Conservation (phyloP, 345 rosid genomes). For the Eucalyptus melliodora region DNA sequence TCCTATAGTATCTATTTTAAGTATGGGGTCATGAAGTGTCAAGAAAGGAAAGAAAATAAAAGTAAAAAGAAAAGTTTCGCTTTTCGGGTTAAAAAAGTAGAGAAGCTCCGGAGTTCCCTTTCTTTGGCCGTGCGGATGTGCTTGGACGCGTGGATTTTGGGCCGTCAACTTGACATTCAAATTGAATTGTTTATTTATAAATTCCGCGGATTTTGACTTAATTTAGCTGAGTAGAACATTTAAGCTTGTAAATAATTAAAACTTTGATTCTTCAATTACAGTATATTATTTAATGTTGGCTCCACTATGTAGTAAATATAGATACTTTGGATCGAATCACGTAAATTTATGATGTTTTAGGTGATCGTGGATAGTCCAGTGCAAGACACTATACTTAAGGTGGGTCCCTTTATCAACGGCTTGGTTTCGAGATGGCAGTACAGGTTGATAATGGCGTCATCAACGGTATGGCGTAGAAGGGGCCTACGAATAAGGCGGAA, state of each 20-base stretch:
- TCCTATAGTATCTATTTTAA: background rate
- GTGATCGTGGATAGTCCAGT: accelerated
- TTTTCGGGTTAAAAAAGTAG: background rate
- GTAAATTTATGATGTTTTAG: accelerated
- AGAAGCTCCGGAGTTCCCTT: background rate
- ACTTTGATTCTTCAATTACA: accelerated
- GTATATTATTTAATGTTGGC: no score
- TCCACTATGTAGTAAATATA: accelerated
- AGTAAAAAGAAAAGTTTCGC: background rate
- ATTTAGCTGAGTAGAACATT: background rate
- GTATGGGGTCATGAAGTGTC: accelerated
- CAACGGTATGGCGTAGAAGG: background rate
- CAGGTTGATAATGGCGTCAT: background rate
- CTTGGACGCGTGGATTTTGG: background rate
- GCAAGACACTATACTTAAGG: background rate
- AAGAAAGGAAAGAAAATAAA: no score
- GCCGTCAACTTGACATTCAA: background rate
- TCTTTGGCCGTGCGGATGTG: background rate
- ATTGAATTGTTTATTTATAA: no score
- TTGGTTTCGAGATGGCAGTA: background rate
- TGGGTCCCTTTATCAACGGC: background rate
- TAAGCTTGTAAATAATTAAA: background rate
- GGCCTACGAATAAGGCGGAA: background rate
- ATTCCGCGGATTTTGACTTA: no score
- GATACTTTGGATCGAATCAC: accelerated